Evolutionary conservation across 2,329 filamentous ascomycete genomes (phyloP).

Genomic region (Dendryphion nanum): DNA sequence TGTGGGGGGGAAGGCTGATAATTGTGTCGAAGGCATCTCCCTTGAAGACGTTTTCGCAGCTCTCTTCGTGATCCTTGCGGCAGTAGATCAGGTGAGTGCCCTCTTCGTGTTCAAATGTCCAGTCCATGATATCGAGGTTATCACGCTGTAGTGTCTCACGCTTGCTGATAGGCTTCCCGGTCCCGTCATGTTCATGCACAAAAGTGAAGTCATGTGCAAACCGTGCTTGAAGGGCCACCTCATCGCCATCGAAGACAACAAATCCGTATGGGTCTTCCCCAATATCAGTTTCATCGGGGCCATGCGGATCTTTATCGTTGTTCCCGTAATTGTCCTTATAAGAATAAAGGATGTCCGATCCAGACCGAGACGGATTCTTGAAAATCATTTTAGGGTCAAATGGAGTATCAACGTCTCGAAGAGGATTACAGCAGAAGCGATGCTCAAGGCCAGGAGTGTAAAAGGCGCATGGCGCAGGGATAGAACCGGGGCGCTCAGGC

Average conservation of each 20-base stretch:
- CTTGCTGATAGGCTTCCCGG: background rate
- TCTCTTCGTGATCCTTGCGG: background rate
- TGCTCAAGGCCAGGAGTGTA: too few species aligned
- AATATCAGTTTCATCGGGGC: slow-evolving; percentile 1
- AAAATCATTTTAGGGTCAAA: too few species aligned
- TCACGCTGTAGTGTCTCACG: too few species aligned
- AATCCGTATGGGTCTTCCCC: slow-evolving; percentile 6
- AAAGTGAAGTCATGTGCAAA: slow-evolving; percentile 2
- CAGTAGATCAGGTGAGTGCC: slow-evolving; percentile 1
- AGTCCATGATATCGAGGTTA: background rate
- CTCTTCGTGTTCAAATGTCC: slow-evolving; percentile 3
- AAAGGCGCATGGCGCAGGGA: too few species aligned
- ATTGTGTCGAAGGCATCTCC: slow-evolving; percentile 3
- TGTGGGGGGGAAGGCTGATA: slow-evolving; percentile 2
- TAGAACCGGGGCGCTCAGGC: too few species aligned
- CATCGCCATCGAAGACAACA: slow-evolving; percentile 2
- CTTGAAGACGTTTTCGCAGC: slow-evolving; percentile 3
- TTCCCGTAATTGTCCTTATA: slow-evolving; percentile 6
- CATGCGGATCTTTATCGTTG: slow-evolving; percentile 2
- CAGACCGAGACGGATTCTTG: too few species aligned
- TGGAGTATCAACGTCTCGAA: too few species aligned
- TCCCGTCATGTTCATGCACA: slow-evolving; percentile 1
- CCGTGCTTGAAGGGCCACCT: background rate
- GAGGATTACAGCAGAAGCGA: too few species aligned
- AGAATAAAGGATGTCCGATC: too few species aligned